Base-by-base conservation (phyloP, 441 rosid species). In the Populus hybrid region DNA sequence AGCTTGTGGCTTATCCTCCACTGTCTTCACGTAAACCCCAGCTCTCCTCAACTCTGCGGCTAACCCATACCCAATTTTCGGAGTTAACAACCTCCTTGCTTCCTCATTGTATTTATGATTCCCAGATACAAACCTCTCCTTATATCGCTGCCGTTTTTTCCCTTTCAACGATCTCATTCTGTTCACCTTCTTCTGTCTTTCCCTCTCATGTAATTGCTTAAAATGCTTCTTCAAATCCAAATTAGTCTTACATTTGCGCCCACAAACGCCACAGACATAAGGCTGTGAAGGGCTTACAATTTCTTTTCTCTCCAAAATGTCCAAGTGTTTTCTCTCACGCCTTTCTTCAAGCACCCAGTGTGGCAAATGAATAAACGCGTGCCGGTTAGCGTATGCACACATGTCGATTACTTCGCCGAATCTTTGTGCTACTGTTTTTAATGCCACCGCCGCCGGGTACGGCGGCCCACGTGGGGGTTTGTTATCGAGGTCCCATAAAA, bases 401-500 rank as follows among this genome's bases (percentile, higher is more conserved):
- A 93, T 86, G 74, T 93, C 99, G 10, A 88, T 85, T 9, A 92
- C 86, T 7, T 89, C 86, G 6, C 97, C 99, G 78, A 94, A 89
- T 9, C 74, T 82, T 80, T 86, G 83, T 1, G 97, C 99, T 10
- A 93, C 82, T 56, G 75, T 77, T 26, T 90, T 89, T 71, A 95
- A 86, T 3, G 89, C 90, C 64, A 84, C 67, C 0, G 97, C 99
- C 0, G 99, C 97, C n/a, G 84, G 85, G 78, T 86, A 95, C 0
- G 98, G 99, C 35, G 88, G 92, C 4, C 97, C 98, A 0, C 94
- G 89, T 0, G 96, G 98, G 7, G 98, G 99, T 79, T 95, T 93
- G 88, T 95, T 95, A 82, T 95, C 98, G 64, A 95, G 91, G 90
- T 93, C 97, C 99, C 98, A 95, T 11, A 92, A 82, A 70, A 95